Evolutionary conservation across 768 basidiomycete genomes (phyloP).

Genomic region (Panellus pusillus): DNA sequence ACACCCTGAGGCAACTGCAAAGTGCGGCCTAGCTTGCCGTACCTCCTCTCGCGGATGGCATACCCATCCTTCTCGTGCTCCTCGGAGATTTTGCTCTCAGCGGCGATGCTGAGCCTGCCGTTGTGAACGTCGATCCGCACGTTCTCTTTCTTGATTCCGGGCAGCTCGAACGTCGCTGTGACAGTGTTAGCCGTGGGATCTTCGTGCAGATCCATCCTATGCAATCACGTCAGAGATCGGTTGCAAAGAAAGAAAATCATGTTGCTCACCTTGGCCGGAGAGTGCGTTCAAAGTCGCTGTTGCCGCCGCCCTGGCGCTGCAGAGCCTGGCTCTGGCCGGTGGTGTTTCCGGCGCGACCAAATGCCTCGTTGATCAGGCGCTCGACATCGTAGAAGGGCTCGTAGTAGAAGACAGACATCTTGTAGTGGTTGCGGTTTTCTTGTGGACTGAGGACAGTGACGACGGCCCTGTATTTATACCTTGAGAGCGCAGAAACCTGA

Average conservation of each 20-base stretch:
- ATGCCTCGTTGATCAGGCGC: constrained; percentile 43
- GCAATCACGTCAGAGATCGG: background rate
- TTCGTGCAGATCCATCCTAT: constrained; percentile 59
- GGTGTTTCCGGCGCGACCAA: constrained; percentile 12
- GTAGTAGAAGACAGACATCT: constrained; percentile 35
- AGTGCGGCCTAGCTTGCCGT: constrained; percentile 45
- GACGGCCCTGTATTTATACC: background rate
- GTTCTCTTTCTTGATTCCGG: constrained; percentile 54
- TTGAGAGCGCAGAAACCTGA: background rate
- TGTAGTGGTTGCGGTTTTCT: background rate
- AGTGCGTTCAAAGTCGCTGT: constrained; percentile 16
- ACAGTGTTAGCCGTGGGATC: constrained; percentile 45
- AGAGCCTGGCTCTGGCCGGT: constrained; percentile 7
- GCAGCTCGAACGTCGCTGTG: constrained; percentile 59
- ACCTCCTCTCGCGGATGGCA: constrained; percentile 51
- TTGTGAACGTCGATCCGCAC: constrained; percentile 53
- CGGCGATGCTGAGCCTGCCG: constrained; percentile 51
- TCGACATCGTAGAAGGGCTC: constrained; percentile 46
- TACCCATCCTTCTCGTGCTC: constrained; percentile 41
- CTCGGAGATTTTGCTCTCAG: constrained; percentile 39
- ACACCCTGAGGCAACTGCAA: constrained; percentile 54
- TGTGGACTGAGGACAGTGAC: background rate
- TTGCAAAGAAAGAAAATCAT: background rate
- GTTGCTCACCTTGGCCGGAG: constrained; percentile 33
- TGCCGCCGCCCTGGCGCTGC: constrained; percentile 5